These are phyloP conservation scores for Decorospora gaudefroyi DNA, from an alignment of 2,329 filamentous ascomycete genomes.

Conservation along the genomic window DNA sequence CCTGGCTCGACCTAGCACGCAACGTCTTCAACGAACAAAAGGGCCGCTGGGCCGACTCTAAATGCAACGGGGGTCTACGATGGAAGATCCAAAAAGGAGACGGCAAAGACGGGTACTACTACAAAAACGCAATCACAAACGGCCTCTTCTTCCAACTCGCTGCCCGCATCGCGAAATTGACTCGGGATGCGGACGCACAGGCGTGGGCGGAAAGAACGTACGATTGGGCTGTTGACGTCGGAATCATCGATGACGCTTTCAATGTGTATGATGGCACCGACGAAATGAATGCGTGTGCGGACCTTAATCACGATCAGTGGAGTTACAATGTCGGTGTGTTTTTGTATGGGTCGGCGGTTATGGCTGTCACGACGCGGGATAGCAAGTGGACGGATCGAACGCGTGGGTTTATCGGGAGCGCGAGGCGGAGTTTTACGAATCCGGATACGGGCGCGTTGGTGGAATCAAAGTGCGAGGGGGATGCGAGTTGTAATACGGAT, in stretches of 20 bases:
- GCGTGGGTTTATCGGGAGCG: slow-evolving; percentile 45
- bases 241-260: slow-evolving; percentile 55
- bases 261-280: slow-evolving; percentile 59
- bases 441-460: slow-evolving; percentile 41
- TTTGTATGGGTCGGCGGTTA: slow-evolving; percentile 55
- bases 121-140: slow-evolving; percentile 80
- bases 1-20: slow-evolving; percentile 67
- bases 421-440: slow-evolving; percentile 30
- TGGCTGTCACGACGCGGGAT: slow-evolving; percentile 26
- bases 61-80: slow-evolving; percentile 66
- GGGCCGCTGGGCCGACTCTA: slow-evolving; percentile 65
- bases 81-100: slow-evolving; percentile 81
- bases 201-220: slow-evolving; percentile 69
- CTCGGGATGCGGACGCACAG: slow-evolving; percentile 56
- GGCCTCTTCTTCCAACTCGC: slow-evolving; percentile 80
- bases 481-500: slow-evolving; percentile 64
- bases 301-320: slow-evolving; percentile 51
- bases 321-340: slow-evolving; percentile 58
- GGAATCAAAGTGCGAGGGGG: slow-evolving; percentile 66
- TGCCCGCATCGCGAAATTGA: slow-evolving; percentile 70
- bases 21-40: slow-evolving; percentile 74
- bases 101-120: slow-evolving; percentile 66
- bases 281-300: slow-evolving; percentile 50
- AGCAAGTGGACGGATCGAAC: slow-evolving; percentile 28
- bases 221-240: slow-evolving; percentile 56